phyloP scores from a whole-genome alignment of 495 filamentous ascomycete genomes.

The Schizothecium vesticola region DNA sequence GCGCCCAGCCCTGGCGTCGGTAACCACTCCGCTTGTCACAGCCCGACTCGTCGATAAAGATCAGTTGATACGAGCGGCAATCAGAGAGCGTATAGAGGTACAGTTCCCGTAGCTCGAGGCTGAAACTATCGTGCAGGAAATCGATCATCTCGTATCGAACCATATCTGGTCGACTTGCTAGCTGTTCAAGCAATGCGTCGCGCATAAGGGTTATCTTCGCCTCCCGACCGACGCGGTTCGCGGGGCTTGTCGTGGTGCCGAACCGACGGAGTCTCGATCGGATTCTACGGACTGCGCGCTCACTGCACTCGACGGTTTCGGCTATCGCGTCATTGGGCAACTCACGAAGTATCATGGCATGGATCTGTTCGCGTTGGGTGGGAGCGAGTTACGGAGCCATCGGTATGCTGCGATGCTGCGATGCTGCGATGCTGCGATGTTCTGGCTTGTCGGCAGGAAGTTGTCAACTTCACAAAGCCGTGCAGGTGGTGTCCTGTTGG shows the following conservation, averaged over 20 bases:
- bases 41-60: constrained; percentile 37
- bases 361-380: background rate
- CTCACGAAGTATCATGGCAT: too few species aligned
- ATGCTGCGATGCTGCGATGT: too few species aligned
- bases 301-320: constrained; percentile 1
- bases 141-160: constrained; percentile 30
- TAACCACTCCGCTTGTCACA: constrained; percentile 28
- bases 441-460: too few species aligned
- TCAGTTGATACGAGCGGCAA: constrained; percentile 28
- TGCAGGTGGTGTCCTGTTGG: too few species aligned
- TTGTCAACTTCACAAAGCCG: too few species aligned
- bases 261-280: background rate
- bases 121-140: constrained; percentile 28
- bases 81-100: constrained; percentile 32
- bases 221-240: constrained; percentile 7
- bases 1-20: constrained; percentile 30
- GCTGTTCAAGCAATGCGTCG: constrained; percentile 8
- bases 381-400: constrained; percentile 21
- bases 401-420: too few species aligned
- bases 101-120: constrained; percentile 31
- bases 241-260: constrained; percentile 5
- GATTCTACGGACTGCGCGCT: constrained; percentile 5
- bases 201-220: constrained; percentile 15
- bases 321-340: too few species aligned
- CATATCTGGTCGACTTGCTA: constrained; percentile 9